Percentiles rank a stretch among this genome's conserved stretches.
Evolutionary conservation across 129 eudicot genomes (phyloP).

Genomic region (Pulicaria dysenterica): DNA sequence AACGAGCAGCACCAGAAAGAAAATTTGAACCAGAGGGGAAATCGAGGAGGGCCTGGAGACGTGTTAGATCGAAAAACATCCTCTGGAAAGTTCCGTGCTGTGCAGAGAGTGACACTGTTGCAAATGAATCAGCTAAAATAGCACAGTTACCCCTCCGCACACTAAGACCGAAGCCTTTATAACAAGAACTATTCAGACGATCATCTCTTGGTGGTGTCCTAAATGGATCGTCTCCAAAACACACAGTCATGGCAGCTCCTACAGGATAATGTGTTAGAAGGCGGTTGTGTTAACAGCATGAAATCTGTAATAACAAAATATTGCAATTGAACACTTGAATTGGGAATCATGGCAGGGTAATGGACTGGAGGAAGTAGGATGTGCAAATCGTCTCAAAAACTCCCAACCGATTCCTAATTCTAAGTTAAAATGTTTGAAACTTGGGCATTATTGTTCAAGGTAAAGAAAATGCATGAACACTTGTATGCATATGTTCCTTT

Average conservation of each 20-base stretch:
- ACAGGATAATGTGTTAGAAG: constrained; percentile 19
- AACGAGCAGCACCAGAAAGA: constrained; percentile 55
- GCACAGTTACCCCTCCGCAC: constrained; percentile 63
- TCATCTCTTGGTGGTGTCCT: constrained; percentile 36
- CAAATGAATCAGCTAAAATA: constrained; percentile 72
- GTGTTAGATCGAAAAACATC: constrained; percentile 70
- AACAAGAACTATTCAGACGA: constrained; percentile 28
- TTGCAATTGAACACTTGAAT: not conserved
- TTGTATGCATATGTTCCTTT: no score
- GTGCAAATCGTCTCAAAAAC: not conserved
- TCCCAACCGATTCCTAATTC: not conserved
- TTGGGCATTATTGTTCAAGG: not conserved
- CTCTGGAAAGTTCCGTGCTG: constrained; percentile 85
- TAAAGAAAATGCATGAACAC: no score
- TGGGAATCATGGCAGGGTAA: no score
- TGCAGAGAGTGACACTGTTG: constrained; percentile 65
- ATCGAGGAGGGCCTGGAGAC: constrained; percentile 58
- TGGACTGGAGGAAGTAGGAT: no score
- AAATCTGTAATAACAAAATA: not conserved
- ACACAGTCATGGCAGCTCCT: constrained; percentile 76
- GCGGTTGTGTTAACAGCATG: constrained; percentile 8
- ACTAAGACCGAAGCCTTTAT: constrained; percentile 43
- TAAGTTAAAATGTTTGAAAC: not conserved
- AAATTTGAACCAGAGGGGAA: constrained; percentile 85
- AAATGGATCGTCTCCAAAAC: constrained; percentile 60